Conservation (phyloP, 2,329 filamentous ascomycete genomes). For the Fusarium sp. region DNA sequence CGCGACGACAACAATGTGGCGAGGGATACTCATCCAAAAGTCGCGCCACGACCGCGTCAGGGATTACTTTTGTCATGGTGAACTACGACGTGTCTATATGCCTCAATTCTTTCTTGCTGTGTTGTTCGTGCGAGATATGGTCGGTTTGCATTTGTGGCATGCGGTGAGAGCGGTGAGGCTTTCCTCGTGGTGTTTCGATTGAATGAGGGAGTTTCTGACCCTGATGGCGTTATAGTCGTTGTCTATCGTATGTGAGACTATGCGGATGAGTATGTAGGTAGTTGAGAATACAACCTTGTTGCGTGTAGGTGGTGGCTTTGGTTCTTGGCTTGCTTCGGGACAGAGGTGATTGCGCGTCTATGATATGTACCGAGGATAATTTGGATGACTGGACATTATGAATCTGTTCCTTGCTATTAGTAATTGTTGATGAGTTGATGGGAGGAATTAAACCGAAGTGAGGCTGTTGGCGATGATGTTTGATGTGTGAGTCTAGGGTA, state of each 20-base stretch:
- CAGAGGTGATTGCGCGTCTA: neutral
- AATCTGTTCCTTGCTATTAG: neutral
- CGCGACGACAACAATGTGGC: constrained; percentile 10
- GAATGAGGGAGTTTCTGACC: neutral
- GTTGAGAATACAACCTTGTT: neutral
- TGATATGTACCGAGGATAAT: neutral
- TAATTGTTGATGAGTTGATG: neutral
- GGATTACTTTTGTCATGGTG: neutral
- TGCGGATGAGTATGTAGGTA: neutral
- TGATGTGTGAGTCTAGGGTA: neutral
- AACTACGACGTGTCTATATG: constrained; percentile 17
- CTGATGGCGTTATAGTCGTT: neutral
- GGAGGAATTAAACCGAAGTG: neutral
- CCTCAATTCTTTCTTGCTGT: constrained; percentile 1
- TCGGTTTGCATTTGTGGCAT: neutral
- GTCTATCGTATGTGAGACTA: neutral
- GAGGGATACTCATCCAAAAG: neutral
- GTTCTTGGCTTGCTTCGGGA: neutral
- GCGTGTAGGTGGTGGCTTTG: neutral
- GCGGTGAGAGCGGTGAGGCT: constrained; percentile 2
- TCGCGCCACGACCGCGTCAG: constrained; percentile 14
- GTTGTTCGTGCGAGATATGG: constrained; percentile 4
- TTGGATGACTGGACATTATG: neutral
- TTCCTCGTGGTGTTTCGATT: neutral
- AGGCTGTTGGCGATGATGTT: neutral